phyloP scores from a whole-genome alignment of 1,139 yeast species.

The Geotrichum candidum region DNA sequence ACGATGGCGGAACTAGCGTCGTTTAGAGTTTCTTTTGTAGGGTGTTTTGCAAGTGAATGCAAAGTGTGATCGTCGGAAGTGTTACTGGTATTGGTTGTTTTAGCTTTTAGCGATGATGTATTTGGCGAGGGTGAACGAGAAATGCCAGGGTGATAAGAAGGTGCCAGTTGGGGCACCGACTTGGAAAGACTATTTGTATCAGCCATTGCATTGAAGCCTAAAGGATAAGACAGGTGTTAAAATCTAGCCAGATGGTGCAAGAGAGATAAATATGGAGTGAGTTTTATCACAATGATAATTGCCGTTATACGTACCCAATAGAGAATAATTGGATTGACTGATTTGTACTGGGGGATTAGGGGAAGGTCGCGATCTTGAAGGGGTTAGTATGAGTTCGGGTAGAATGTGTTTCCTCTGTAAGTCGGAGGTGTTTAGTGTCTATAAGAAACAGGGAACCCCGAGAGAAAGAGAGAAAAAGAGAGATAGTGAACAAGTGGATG shows the following conservation, averaged over 20 bases:
- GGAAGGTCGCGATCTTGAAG: neutral
- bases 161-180: neutral
- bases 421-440: neutral
- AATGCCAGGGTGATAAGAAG: neutral
- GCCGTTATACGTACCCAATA: neutral
- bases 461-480: neutral
- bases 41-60: neutral
- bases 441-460: neutral
- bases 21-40: conserved; percentile 2
- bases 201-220: neutral
- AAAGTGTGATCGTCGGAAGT: neutral
- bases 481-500: neutral
- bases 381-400: neutral
- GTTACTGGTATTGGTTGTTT: neutral
- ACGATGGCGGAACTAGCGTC: neutral
- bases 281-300: neutral
- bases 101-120: neutral
- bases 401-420: neutral
- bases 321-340: neutral
- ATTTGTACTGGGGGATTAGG: neutral
- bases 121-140: neutral
- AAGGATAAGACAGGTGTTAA: neutral
- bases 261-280: neutral
- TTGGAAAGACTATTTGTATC: neutral
- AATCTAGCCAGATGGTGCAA: neutral